Evolutionary conservation across 116 monocot species (phyloP).

Genomic region (Posidonia oceanica): DNA sequence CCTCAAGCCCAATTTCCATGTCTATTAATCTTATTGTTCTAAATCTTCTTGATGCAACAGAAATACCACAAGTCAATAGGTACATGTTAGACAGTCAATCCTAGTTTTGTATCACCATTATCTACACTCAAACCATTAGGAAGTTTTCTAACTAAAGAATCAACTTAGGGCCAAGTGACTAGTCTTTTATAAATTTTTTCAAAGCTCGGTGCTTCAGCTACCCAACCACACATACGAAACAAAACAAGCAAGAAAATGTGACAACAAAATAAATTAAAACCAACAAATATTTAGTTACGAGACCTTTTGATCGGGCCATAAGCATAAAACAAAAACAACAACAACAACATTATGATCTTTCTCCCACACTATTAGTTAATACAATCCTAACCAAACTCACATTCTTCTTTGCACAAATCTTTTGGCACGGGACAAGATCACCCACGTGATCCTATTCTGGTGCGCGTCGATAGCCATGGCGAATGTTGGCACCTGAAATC

Average conservation of each 20-base stretch:
- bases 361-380: neutral
- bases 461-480: conserved; percentile 89
- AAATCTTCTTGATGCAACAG: no score
- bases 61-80: no score
- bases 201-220: no score
- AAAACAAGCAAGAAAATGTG: no score
- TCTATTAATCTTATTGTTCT: no score
- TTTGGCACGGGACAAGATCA: conserved; percentile 51
- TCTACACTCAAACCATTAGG: no score
- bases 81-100: no score
- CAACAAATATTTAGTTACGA: neutral
- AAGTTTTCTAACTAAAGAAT: no score
- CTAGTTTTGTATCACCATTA: no score
- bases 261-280: neutral
- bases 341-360: neutral
- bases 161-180: neutral
- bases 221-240: no score
- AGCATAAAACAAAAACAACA: conserved; percentile 9
- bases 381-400: conserved; percentile 17
- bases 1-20: no score
- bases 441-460: conserved; percentile 78
- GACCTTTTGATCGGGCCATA: conserved; percentile 77
- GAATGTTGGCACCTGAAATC: conserved; percentile 66
- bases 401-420: conserved; percentile 68
- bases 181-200: neutral